Evolutionary conservation across 2,329 filamentous ascomycete genomes (phyloP), one percentile per base, ranked within the genome.

Genomic region (Hypoxylon sp.): DNA sequence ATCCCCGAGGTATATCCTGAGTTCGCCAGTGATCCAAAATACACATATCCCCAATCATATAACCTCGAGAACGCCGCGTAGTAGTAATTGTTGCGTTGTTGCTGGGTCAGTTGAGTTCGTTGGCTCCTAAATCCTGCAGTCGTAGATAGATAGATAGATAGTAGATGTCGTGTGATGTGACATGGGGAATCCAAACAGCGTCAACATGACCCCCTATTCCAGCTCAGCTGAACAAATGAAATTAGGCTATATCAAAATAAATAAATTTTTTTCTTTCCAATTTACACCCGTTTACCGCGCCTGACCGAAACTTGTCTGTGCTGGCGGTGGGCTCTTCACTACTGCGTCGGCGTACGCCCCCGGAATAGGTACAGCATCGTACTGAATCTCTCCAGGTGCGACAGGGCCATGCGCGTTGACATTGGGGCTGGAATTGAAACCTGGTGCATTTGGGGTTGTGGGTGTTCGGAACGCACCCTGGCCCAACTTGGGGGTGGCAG

Each of bases 291-390:
- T 70, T 71, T 71, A 75, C 70, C 75, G 75, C 63, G 68, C 72
- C n/a, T 76, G 57, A 13, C 82, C 80, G 70, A 86, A 87, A 23
- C 73, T 77, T 11, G 79, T 81, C 75, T 84, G 83, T 45, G 73
- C 78, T 7, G 82, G 80, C 32, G 82, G 82, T 34, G 86, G 85
- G 74, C 82, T 86, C 79, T 83, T 85, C 61, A 88, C 73, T 5
- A 83, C 83, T 63, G 83, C 83, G 51, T 85, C 86, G 5, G 86
- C 83, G 77, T 98, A 98, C 0, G 94, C 92, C 5, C 92, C 92
- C 0, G 95, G 95, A 65, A 98, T 97, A 0, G 94, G 93, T 32
- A 98, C 95, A 21, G 91, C 83, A 11, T 90, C 94, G 79, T 97
- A 98, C 52, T 90, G 89, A 74, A 91, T 89, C 85, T 98, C 95